Percentiles rank a stretch among this genome's conserved stretches.
Evolutionary conservation across 2,329 filamentous ascomycete species (phyloP).

Genomic region (Talaromyces funiculosus): DNA sequence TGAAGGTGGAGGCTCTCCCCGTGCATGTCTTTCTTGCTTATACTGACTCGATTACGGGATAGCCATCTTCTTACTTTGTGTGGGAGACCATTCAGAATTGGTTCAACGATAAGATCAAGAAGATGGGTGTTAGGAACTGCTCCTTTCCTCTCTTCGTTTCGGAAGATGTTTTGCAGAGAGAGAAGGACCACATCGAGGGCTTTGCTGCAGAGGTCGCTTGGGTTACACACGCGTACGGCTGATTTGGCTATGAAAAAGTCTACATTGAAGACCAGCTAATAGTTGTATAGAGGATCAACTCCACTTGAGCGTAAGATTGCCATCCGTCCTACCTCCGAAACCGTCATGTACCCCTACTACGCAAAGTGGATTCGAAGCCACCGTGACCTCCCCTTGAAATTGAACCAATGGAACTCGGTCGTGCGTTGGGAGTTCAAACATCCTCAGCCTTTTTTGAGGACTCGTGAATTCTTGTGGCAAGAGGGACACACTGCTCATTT

Average conservation of each 20-base stretch:
- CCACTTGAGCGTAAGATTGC: slow-evolving; percentile 78
- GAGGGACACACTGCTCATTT: slow-evolving; percentile 92
- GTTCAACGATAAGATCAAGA: slow-evolving; percentile 68
- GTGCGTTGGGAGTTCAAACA: slow-evolving; percentile 98
- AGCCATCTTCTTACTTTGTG: slow-evolving; percentile 61
- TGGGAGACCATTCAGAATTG: slow-evolving; percentile 61
- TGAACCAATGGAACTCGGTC: slow-evolving; percentile 98
- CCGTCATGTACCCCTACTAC: slow-evolving; percentile 94
- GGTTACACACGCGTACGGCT: slow-evolving; percentile 45
- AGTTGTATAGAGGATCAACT: slow-evolving; percentile 65
- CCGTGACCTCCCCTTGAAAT: slow-evolving; percentile 83
- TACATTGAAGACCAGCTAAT: slow-evolving; percentile 19
- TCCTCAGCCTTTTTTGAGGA: slow-evolving; percentile 75
- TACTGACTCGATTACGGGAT: neutral
- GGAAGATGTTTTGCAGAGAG: slow-evolving; percentile 73
- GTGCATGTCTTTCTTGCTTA: neutral
- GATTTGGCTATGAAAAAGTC: neutral
- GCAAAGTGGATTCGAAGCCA: slow-evolving; percentile 96
- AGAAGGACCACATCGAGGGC: slow-evolving; percentile 97
- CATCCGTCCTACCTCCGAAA: slow-evolving; percentile 64
- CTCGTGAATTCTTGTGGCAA: slow-evolving; percentile 96
- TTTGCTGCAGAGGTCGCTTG: slow-evolving; percentile 69
- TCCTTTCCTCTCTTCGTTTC: slow-evolving; percentile 97
- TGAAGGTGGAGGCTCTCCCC: slow-evolving; percentile 53
- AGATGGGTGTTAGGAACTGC: slow-evolving; percentile 86